Evolutionary conservation across 768 basidiomycete species (phyloP).

Genomic region (Mycena latifolia): DNA sequence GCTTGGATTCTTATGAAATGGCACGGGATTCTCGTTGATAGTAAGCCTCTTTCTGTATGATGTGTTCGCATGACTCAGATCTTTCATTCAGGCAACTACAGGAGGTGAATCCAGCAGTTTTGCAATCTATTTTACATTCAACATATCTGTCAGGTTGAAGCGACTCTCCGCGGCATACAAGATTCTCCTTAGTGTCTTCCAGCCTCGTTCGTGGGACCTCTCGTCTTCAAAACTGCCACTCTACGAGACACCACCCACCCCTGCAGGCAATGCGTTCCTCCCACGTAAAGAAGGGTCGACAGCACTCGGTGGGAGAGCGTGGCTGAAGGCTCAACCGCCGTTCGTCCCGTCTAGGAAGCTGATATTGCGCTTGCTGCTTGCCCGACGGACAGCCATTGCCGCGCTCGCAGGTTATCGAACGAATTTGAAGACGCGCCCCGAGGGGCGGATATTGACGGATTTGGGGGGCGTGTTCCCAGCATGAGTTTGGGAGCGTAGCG

Average conservation of each 20-base stretch:
- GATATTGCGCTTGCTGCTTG: slow-evolving; percentile 47
- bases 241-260: slow-evolving; percentile 55
- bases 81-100: slow-evolving; percentile 47
- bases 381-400: slow-evolving; percentile 40
- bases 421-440: neutral
- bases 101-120: slow-evolving; percentile 40
- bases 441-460: slow-evolving; percentile 4
- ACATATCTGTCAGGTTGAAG: slow-evolving; percentile 41
- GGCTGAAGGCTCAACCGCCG: slow-evolving; percentile 34
- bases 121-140: neutral
- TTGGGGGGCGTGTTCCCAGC: slow-evolving; percentile 13
- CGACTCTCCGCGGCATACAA: slow-evolving; percentile 53
- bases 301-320: slow-evolving; percentile 30
- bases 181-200: slow-evolving; percentile 50
- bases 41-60: slow-evolving; percentile 37
- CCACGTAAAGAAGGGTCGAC: slow-evolving; percentile 39
- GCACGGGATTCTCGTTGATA: slow-evolving; percentile 57
- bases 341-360: slow-evolving; percentile 42
- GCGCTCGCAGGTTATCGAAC: slow-evolving; percentile 1
- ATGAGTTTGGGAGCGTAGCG: neutral
- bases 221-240: slow-evolving; percentile 41
- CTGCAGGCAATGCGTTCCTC: slow-evolving; percentile 58
- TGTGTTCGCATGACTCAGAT: neutral
- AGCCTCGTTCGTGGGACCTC: slow-evolving; percentile 39
- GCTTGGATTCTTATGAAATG: slow-evolving; percentile 55